Percentiles rank a stretch among this genome's conserved stretches.
These are phyloP conservation scores for Sarocladiaceae sp. DNA, from an alignment of 2,329 filamentous ascomycete species.

Conservation along the genomic window DNA sequence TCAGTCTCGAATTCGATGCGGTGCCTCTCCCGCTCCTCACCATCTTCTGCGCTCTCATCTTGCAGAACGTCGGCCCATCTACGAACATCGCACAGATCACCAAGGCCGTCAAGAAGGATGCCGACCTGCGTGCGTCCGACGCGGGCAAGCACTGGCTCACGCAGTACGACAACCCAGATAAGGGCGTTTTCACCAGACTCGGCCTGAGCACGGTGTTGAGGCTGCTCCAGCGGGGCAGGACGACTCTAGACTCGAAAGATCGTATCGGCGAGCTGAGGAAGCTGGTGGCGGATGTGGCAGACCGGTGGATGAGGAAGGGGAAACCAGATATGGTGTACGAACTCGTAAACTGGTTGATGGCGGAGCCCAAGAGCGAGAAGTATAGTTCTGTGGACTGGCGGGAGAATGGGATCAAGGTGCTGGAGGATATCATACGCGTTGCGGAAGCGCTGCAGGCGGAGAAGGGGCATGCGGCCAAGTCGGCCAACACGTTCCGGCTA, in stretches of 20 bases:
- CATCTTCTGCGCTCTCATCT: constrained; percentile 13
- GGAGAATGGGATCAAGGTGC: neutral
- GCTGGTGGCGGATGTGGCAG: neutral
- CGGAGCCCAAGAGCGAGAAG: constrained; percentile 6
- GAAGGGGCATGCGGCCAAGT: neutral
- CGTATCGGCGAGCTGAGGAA: neutral
- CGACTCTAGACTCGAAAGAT: constrained; percentile 6
- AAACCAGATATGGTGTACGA: constrained; percentile 16
- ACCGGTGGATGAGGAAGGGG: constrained; percentile 5
- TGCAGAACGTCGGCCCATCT: constrained; percentile 19
- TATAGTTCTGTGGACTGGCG: neutral
- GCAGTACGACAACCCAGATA: constrained; percentile 14
- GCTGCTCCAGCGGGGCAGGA: constrained; percentile 10
- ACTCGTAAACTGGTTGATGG: constrained; percentile 15
- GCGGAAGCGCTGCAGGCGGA: constrained; percentile 6
- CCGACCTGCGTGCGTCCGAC: constrained; percentile 20
- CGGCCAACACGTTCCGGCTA: constrained; percentile 16
- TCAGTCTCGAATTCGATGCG: neutral
- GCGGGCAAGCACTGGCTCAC: constrained; percentile 24
- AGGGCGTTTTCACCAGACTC: neutral
- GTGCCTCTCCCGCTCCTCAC: constrained; percentile 15
- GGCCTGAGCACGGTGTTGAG: constrained; percentile 3
- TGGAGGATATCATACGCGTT: constrained; percentile 8
- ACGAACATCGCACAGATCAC: constrained; percentile 18
- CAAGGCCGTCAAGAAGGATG: constrained; percentile 16